Evolutionary conservation across 1,139 yeast genomes (phyloP), one percentile per base, ranked within the genome.

Genomic region (Geotrichum carabidarum): DNA sequence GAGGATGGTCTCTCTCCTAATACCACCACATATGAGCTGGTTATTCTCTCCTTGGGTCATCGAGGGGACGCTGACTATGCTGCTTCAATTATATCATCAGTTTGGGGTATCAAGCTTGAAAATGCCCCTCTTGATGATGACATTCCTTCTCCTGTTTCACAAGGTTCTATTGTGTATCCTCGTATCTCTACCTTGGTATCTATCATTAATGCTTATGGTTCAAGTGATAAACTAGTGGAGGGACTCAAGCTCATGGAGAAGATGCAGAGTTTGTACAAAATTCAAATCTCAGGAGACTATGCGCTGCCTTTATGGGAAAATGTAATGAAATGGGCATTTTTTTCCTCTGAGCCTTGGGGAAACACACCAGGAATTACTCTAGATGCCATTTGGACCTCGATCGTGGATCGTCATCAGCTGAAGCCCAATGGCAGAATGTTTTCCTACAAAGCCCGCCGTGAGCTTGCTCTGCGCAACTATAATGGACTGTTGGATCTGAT

Each of bases 171-270:
- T 2, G 38, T 60, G 32, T 61, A 61, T 53, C 72, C 74, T 8
- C 55, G 53, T 11, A 18, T 57, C 6, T 56, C 66, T 12, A 64
- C 73, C 4, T 58, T 70, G 11, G 53, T 62, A 5, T 61, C 71
- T 8, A 59, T 72, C 17, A 55, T 68, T n/a, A 63, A 68, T 41
- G 66, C 68, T 3, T 70, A 62, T 56, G 69, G 67, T 2, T 58
- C 60, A 57, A 65, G 65, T 51, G 61, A 59, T 42, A 57, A 59
- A 40, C 56, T 68, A 11, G 57, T 55, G 4, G 66, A 63, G 17
- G 74, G 71, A 11, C 54, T 67, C 32, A 57, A 57, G 30, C 51
- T 62, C 8, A 60, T 64, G 53, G 61, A 62, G 48, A 55, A 53
- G 48, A 47, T 70, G 51, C 59, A 57, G 14, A 49, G 50, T 8